Evolutionary conservation across 1,284 basidiomycete genomes (phyloP).

Genomic region (Schizophyllum commune): DNA sequence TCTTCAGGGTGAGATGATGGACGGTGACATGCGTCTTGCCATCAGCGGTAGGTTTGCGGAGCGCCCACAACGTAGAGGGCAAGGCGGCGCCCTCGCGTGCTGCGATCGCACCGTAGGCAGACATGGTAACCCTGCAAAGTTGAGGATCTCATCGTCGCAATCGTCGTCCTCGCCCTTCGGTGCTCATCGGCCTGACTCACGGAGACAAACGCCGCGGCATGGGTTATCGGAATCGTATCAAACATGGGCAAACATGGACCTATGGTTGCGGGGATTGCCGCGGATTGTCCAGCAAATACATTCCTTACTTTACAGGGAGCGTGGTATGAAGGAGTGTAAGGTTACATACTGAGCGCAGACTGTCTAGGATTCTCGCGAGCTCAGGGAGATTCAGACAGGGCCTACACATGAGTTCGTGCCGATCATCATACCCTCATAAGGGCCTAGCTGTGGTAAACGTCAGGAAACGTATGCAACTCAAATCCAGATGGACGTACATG

Average conservation of each 20-base stretch:
- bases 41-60: constrained; percentile 17
- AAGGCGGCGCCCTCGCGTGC: constrained; percentile 15
- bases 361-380: too few species aligned
- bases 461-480: not conserved
- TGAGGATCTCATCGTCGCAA: not conserved
- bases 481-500: not conserved
- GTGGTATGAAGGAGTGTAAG: too few species aligned
- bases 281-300: too few species aligned
- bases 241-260: not conserved
- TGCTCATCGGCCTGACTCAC: too few species aligned
- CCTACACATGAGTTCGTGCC: not conserved
- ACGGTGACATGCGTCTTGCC: constrained; percentile 32
- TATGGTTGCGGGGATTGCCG: not conserved
- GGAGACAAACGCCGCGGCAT: too few species aligned
- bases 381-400: too few species aligned
- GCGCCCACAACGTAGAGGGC: constrained; percentile 26
- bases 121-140: constrained; percentile 17
- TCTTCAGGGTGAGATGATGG: constrained; percentile 55
- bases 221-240: not conserved
- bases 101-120: constrained; percentile 39
- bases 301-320: too few species aligned
- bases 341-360: too few species aligned
- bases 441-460: not conserved
- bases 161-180: not conserved
- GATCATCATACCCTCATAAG: not conserved